Base-by-base conservation (phyloP, 495 filamentous ascomycete genomes). In the Chaetomium tenue region DNA sequence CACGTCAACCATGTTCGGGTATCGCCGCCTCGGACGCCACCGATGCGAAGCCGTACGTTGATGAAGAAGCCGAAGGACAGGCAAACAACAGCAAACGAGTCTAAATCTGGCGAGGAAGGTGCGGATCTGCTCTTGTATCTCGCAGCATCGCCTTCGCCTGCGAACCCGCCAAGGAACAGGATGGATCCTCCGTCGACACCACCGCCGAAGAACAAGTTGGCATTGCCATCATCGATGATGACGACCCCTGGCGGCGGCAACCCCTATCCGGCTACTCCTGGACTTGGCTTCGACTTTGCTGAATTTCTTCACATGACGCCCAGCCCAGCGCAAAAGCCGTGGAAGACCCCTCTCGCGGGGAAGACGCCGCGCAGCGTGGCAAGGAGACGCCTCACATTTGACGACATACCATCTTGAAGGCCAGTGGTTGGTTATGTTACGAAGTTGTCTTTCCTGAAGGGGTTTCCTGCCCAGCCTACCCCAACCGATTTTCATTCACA, bases 271-370 rank as follows among this genome's bases (percentile, higher is more conserved):
- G 79, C 76, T 52, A 89, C 87, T 3, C 87, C 88, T 1, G 79
- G 80, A 8, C 77, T 83, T 61, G 86, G 86, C 63, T 96, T 97
- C 78, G 94, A 97, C 78, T 97, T 97, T 77, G 87, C 92, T 9
- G 95, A 98, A 73, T 99, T 96, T 72, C 88, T 98, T 64, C 96
- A 99, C 72, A 91, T 97, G 75, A 96, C 94, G 16, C 94, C 95
- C 6, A 94, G 90, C 68, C 95, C 94, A 3, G 94, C 92, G 13
- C 94, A 97, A 75, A 91, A 86, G 63, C 82, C 87, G 5, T 97
- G 88, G 87, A 80, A 89, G 84, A 86, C 79, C 86, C 94, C 61
- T 1, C 60, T 63, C 4, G 60, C 60, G 13, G 66, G 70, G 52
- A 76, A 74, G 69, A 81, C 79, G 8, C 80, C 80, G 22, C 68